Percentiles rank a stretch among this genome's conserved stretches.
Conservation (phyloP, 306 rosid genomes). For the Dryas drummondii region DNA sequence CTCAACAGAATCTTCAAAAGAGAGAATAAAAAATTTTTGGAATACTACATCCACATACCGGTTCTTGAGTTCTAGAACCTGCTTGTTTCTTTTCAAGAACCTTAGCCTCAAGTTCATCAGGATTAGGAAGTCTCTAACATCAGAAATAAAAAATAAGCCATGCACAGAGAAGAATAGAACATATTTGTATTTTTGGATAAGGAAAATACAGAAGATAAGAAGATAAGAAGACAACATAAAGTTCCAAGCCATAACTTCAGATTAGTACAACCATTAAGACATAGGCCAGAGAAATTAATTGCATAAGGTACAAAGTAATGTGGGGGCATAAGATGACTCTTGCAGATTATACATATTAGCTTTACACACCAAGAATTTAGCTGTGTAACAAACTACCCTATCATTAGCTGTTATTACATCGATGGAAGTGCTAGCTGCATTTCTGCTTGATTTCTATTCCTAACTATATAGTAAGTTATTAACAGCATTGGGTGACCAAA, state of each 20-base stretch:
- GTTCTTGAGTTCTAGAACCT: constrained; percentile 34
- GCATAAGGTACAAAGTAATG: background rate
- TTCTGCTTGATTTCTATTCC: background rate
- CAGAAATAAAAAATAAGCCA: constrained; percentile 7
- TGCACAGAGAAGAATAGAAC: background rate
- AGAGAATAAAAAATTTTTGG: background rate
- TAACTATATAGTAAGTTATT: background rate
- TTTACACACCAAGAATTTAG: background rate
- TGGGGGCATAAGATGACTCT: background rate
- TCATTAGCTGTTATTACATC: background rate
- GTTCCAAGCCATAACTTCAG: background rate
- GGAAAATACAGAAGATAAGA: background rate
- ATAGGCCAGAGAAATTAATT: background rate
- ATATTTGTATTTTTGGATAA: constrained; percentile 21
- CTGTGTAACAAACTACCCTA: background rate
- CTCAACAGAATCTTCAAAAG: constrained; percentile 11
- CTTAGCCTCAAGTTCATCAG: constrained; percentile 33
- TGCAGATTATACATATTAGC: background rate
- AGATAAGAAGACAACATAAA: background rate
- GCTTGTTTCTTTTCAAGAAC: constrained; percentile 20
- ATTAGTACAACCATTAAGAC: background rate
- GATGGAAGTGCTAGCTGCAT: background rate
- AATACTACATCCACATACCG: constrained; percentile 37
- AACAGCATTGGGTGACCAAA: background rate
- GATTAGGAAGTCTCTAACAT: constrained; percentile 28